phyloP scores from a whole-genome alignment of 1,139 yeast genomes.

The Blastobotrys malaysiensis region DNA sequence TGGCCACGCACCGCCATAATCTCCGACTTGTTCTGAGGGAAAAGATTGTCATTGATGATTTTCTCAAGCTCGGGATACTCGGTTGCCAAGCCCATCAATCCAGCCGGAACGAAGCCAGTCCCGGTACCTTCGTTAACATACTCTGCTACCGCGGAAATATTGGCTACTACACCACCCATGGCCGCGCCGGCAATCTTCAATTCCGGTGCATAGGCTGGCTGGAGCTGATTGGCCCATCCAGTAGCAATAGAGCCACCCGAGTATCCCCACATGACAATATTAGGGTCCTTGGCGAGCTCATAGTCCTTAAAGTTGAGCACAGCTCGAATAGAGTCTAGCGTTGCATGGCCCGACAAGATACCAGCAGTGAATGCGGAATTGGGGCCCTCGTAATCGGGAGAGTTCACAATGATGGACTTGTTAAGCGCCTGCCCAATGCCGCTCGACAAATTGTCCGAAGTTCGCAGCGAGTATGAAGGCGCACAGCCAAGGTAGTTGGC shows the following conservation, averaged over 20 bases:
- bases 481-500: slow-evolving; percentile 26
- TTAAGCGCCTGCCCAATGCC: slow-evolving; percentile 4
- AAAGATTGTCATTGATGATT: slow-evolving; percentile 12
- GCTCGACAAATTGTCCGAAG: background rate
- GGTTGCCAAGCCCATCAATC: slow-evolving; percentile 26
- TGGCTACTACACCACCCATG: slow-evolving; percentile 23
- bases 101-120: slow-evolving; percentile 27
- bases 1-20: slow-evolving; percentile 15
- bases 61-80: slow-evolving; percentile 25
- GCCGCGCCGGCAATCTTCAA: slow-evolving; percentile 18
- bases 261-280: slow-evolving; percentile 25
- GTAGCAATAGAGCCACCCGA: slow-evolving; percentile 30
- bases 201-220: slow-evolving; percentile 29
- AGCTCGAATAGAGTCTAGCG: slow-evolving; percentile 27
- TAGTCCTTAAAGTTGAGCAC: slow-evolving; percentile 15
- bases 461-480: slow-evolving; percentile 27
- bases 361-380: slow-evolving; percentile 24
- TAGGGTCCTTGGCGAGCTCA: slow-evolving; percentile 15
- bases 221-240: slow-evolving; percentile 31
- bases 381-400: slow-evolving; percentile 30
- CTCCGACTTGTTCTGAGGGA: slow-evolving; percentile 11
- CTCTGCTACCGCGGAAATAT: slow-evolving; percentile 15
- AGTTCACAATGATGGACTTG: slow-evolving; percentile 17
- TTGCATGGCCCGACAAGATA: slow-evolving; percentile 23
- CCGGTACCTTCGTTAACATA: slow-evolving; percentile 15